Conservation (phyloP, 2,329 filamentous ascomycete species). For the Diaporthe batatas region DNA sequence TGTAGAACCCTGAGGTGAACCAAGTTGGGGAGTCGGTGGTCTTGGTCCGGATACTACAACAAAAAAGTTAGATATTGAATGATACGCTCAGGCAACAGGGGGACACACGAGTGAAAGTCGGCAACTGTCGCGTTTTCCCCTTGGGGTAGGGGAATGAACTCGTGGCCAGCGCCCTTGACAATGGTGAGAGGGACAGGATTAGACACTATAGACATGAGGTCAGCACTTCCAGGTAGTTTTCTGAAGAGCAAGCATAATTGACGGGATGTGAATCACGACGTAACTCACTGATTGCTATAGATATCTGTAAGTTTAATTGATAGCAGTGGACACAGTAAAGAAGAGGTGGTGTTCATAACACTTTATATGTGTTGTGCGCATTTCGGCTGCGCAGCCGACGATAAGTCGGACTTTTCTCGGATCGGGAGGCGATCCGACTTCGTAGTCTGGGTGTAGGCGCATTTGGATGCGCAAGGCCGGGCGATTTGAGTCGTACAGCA, state of each 20-base stretch:
- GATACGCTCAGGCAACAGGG: neutral
- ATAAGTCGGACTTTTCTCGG: conserved; percentile 23
- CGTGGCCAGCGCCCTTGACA: conserved; percentile 17
- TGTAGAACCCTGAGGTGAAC: conserved; percentile 11
- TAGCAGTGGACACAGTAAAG: neutral
- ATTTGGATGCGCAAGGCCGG: neutral
- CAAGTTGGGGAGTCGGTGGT: conserved; percentile 14
- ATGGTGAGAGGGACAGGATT: conserved; percentile 7
- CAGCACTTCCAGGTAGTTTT: neutral
- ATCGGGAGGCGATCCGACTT: conserved; percentile 5
- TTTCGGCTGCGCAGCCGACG: conserved; percentile 3
- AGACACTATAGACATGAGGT: neutral
- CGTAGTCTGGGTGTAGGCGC: neutral
- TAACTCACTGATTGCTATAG: neutral
- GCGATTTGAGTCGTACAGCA: neutral
- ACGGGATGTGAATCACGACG: neutral
- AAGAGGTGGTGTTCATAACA: neutral
- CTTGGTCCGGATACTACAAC: conserved; percentile 5
- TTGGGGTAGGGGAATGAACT: conserved; percentile 14
- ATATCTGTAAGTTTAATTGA: neutral
- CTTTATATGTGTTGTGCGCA: conserved; percentile 1
- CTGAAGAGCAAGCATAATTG: neutral
- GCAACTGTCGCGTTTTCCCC: conserved; percentile 10
- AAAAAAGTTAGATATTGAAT: neutral
- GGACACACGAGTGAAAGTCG: conserved; percentile 7